A percentile compares a stretch with the other conserved stretches of the same genome.
Evolutionary conservation across 2,329 filamentous ascomycete species (phyloP).

Genomic region (Thielaviopsis ethacetica): DNA sequence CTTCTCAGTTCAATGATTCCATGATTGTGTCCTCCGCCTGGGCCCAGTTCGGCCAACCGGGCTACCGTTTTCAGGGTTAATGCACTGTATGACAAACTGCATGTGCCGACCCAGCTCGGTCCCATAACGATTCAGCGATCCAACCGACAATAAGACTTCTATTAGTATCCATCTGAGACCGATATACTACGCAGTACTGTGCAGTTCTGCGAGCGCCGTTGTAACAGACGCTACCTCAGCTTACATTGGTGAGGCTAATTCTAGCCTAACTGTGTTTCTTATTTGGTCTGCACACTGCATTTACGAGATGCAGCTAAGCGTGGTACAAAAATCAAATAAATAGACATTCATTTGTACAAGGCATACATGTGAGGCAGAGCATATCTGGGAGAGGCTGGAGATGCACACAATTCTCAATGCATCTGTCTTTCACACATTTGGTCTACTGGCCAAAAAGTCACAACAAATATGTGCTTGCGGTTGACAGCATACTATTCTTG

Average conservation of each 20-base stretch:
- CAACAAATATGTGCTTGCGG: not conserved
- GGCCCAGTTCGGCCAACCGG: too few relatives aligned
- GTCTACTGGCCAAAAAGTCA: not conserved
- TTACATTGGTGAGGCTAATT: not conserved
- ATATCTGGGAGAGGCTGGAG: not conserved
- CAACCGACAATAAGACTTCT: too few relatives aligned
- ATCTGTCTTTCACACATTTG: not conserved
- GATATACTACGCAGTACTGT: too few relatives aligned
- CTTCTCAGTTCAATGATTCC: too few relatives aligned
- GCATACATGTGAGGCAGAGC: not conserved
- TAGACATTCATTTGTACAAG: not conserved
- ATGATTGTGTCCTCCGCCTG: too few relatives aligned
- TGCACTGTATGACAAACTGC: too few relatives aligned
- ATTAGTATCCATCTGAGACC: too few relatives aligned
- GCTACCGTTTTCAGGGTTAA: too few relatives aligned
- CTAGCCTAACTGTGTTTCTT: not conserved
- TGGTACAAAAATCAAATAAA: not conserved
- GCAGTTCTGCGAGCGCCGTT: too few relatives aligned
- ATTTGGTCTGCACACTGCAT: not conserved
- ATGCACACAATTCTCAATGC: not conserved
- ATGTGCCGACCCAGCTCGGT: too few relatives aligned
- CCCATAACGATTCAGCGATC: too few relatives aligned
- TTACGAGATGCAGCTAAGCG: not conserved
- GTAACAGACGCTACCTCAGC: not conserved
- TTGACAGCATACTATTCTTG: too few relatives aligned